Evolutionary conservation across 345 rosid species (phyloP).

Genomic region (Heritiera fomes): DNA sequence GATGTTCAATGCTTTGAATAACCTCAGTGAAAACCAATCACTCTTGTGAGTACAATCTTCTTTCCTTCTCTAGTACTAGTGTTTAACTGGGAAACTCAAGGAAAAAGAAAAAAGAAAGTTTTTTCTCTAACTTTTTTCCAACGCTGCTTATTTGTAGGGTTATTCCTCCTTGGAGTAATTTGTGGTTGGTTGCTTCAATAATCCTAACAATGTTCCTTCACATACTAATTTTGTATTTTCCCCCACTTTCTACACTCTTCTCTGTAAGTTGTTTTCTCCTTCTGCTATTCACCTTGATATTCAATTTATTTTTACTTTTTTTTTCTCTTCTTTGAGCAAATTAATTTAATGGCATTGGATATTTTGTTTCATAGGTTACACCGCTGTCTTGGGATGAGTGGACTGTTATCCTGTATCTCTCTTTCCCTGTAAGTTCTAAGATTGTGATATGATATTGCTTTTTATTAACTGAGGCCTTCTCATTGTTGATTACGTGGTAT

Average conservation of each 20-base stretch:
- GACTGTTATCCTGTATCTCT: constrained; percentile 81
- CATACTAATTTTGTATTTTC: constrained; percentile 75
- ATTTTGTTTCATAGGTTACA: constrained; percentile 63
- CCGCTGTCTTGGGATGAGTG: constrained; percentile 95
- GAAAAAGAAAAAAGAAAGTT: no score
- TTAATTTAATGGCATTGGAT: constrained; percentile 26
- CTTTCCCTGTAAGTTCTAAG: constrained; percentile 80
- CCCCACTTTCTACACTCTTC: constrained; percentile 85
- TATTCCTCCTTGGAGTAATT: constrained; percentile 96
- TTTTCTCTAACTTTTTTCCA: not conserved
- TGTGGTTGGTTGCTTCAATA: constrained; percentile 96
- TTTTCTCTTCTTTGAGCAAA: constrained; percentile 12
- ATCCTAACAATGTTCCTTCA: constrained; percentile 91
- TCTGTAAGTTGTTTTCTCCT: constrained; percentile 63
- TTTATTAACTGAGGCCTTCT: not conserved
- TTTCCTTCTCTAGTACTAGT: not conserved
- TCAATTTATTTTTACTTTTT: constrained; percentile 8
- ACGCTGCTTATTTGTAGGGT: constrained; percentile 51
- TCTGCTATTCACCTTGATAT: constrained; percentile 14
- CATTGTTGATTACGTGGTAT: not conserved
- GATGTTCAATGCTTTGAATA: constrained; percentile 98
- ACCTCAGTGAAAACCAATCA: constrained; percentile 98
- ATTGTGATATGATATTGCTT: not conserved
- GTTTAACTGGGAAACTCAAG: not conserved
- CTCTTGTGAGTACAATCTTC: constrained; percentile 67